Conservation (phyloP, 148 eudicot species). For the Nyssa sinensis region DNA sequence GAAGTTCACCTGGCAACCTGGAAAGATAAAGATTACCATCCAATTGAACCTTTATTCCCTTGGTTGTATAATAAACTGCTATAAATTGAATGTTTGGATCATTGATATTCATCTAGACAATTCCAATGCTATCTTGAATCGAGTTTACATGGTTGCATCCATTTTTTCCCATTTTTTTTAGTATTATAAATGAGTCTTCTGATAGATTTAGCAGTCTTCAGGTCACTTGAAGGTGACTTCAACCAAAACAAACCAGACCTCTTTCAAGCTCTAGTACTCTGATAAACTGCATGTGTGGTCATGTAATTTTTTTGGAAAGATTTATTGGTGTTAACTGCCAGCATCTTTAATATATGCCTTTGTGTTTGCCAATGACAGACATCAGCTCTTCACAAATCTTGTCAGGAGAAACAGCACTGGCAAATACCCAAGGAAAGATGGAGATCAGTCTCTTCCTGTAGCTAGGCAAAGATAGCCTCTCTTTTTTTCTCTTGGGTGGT, state of each 20-base stretch:
- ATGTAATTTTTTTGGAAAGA: no score
- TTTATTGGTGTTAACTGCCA: background rate
- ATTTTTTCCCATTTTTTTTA: background rate
- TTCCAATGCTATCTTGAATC: background rate
- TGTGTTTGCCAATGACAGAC: constrained; percentile 14
- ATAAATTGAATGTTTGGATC: background rate
- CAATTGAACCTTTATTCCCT: background rate
- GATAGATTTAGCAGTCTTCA: no score
- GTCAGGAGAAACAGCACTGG: background rate
- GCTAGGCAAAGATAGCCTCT: no score
- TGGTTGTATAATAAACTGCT: background rate
- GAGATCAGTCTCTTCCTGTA: background rate
- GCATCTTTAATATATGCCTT: background rate
- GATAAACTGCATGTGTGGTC: background rate
- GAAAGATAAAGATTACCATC: background rate
- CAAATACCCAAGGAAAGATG: background rate
- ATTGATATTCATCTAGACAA: background rate
- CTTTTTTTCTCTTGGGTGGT: background rate
- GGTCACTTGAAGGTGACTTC: no score
- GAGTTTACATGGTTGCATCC: no score
- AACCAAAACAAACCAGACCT: background rate
- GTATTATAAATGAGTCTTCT: background rate
- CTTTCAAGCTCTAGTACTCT: background rate
- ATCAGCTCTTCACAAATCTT: constrained; percentile 23
- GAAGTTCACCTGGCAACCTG: background rate